Base-by-base conservation (phyloP, 192 early-diverging fungal genomes). In the Umbelopsis sp. region DNA sequence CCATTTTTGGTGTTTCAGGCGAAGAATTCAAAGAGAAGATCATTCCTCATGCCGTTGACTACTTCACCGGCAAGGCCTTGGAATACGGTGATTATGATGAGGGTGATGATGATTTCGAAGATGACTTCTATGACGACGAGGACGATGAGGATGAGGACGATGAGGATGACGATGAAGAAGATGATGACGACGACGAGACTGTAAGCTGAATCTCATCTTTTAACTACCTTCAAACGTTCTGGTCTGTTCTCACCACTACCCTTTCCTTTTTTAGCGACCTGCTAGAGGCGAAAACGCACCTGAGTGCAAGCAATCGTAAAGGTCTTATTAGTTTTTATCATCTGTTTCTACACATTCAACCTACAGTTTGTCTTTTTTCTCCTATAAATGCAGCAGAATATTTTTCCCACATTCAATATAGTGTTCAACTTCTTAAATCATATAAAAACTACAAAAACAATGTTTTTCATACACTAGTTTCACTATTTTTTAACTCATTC, bases 1-100 rank as follows among this genome's bases (percentile, higher is more conserved):
- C 56, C 16, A 34, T 62, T 20, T 62, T 62, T n/a, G 56, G 16
- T 62, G 29, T n/a, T 62, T 7, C 16, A 74, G 76, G 77, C 34
- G 97, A 99, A 81, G 91, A 97, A 79, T 90, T 99, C 85, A 99
- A 99, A 90, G 96, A 98, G 69, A 97, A 94, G 85, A 84, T 99
- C 71, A 90, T 99, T 51, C 96, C 98, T 67, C 89, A 88, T 77
- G 98, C 98, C 59, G 81, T 98, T 70, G 95, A 98, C 84, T 99
- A 95, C 93, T 99, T 98, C 86, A 98, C 98, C 22, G 98, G 98
- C 77, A 92, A 94, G 80, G 98, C 98, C 49, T 85, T 98, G 45
- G 89, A 91, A 70, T 94, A 92, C 81, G 93, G 94, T 71, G 89
- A 92, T 38, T 83, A 81, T 65, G 84, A 81, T 14, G 78, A 77